A percentile compares a stretch with the other conserved stretches of the same genome.
These are phyloP conservation scores for Globisporangium ultimum DNA, from an alignment of 352 stramenopile genomes.

Conservation along the genomic window DNA sequence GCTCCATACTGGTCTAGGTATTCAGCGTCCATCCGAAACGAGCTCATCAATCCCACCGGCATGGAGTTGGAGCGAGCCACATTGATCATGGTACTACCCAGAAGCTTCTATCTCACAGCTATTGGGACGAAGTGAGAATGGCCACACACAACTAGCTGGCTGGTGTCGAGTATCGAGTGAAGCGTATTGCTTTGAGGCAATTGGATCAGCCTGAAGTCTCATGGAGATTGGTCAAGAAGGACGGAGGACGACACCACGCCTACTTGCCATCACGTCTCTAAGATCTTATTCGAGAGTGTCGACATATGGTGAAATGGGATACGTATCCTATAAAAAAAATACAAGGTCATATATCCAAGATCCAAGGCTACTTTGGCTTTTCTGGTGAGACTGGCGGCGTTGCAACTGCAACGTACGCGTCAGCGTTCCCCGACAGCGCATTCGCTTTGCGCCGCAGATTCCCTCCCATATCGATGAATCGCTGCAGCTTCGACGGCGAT, in stretches of 20 bases:
- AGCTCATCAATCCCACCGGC: slow-evolving; percentile 1
- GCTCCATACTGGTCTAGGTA: slow-evolving; percentile 45
- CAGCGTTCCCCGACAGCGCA: neutral
- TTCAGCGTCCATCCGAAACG: slow-evolving; percentile 32
- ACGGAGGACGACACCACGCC: slow-evolving; percentile 4
- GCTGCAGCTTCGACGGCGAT: slow-evolving; percentile 34
- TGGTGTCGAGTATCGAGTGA: no score
- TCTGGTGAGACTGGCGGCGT: slow-evolving; percentile 10
- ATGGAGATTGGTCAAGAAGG: neutral
- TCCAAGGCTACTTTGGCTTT: neutral
- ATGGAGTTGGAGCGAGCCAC: slow-evolving; percentile 10
- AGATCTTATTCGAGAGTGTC: neutral
- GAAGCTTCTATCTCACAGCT: no score
- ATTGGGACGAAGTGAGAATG: no score
- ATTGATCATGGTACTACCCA: slow-evolving; percentile 5
- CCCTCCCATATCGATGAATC: slow-evolving; percentile 43
- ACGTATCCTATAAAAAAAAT: neutral
- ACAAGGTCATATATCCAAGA: no score
- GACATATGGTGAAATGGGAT: neutral
- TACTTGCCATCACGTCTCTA: neutral
- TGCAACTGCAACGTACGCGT: slow-evolving; percentile 6
- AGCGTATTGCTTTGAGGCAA: no score
- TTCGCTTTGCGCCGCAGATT: slow-evolving; percentile 37
- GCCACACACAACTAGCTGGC: no score
- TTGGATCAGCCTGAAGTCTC: no score